Evolutionary conservation across 2,329 filamentous ascomycete species (phyloP).

Genomic region (Laburnicola sp.): DNA sequence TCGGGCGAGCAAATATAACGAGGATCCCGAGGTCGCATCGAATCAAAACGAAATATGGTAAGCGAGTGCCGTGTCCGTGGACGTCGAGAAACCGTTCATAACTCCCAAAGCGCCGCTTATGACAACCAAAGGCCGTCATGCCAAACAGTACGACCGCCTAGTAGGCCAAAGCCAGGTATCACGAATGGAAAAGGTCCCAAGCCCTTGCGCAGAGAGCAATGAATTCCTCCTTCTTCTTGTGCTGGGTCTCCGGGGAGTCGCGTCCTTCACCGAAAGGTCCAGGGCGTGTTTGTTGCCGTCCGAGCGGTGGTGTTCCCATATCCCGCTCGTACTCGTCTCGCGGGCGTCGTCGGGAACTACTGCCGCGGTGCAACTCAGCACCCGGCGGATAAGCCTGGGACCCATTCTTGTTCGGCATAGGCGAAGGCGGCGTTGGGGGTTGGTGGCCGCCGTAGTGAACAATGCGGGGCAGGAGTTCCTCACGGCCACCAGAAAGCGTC

Average conservation of each 20-base stretch:
- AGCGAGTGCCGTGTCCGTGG: constrained; percentile 27
- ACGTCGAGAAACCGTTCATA: constrained; percentile 18
- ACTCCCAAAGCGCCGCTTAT: constrained; percentile 28
- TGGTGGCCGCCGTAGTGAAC: constrained; percentile 95
- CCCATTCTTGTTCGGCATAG: constrained; percentile 56
- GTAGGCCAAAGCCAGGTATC: constrained; percentile 21
- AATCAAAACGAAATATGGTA: constrained; percentile 22
- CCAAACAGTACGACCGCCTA: constrained; percentile 14
- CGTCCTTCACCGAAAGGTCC: constrained; percentile 78
- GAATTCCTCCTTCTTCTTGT: constrained; percentile 91
- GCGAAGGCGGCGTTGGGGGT: constrained; percentile 87
- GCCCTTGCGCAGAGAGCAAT: constrained; percentile 81
- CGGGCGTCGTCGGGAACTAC: constrained; percentile 70
- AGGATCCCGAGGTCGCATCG: constrained; percentile 6
- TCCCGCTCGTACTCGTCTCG: constrained; percentile 90
- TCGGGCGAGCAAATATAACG: constrained; percentile 10
- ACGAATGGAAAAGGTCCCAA: constrained; percentile 98
- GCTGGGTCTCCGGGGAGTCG: constrained; percentile 80
- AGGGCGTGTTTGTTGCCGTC: constrained; percentile 56
- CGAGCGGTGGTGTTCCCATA: constrained; percentile 81
- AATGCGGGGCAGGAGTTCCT: constrained; percentile 88
- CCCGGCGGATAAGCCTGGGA: constrained; percentile 35
- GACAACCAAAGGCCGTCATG: constrained; percentile 15
- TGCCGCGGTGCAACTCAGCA: constrained; percentile 52
- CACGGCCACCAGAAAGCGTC: constrained; percentile 84